Evolutionary conservation across 2,329 filamentous ascomycete species (phyloP).

Genomic region (Aureobasidium namibiae): DNA sequence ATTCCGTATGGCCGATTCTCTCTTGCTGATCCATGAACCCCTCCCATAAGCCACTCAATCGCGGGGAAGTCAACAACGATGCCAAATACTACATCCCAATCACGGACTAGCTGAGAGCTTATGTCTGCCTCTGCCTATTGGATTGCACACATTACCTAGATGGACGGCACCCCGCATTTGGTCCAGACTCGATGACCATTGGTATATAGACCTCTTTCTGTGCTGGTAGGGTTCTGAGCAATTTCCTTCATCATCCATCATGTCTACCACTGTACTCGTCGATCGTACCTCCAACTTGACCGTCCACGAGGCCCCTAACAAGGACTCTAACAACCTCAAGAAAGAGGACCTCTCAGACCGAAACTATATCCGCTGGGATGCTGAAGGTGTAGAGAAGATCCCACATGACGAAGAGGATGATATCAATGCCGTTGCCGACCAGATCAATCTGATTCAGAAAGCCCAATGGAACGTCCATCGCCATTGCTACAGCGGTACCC

Average conservation of each 20-base stretch:
- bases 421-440: conserved; percentile 37
- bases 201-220: neutral
- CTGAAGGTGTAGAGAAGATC: conserved; percentile 33
- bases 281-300: conserved; percentile 15
- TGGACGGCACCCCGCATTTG: neutral
- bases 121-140: neutral
- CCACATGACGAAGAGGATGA: conserved; percentile 34
- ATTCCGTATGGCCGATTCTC: conserved; percentile 5
- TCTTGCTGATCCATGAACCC: neutral
- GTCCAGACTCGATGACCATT: neutral
- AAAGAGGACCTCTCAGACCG: conserved; percentile 15
- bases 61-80: conserved; percentile 3
- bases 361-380: conserved; percentile 36
- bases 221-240: neutral
- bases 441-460: conserved; percentile 39
- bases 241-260: neutral
- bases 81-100: neutral
- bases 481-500: conserved; percentile 34
- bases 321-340: neutral
- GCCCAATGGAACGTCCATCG: conserved; percentile 36
- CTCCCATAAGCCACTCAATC: neutral
- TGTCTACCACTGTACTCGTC: conserved; percentile 3
- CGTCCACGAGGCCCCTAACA: conserved; percentile 13
- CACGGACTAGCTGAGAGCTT: neutral
- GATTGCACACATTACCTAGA: neutral